phyloP scores from a whole-genome alignment of 2,329 filamentous ascomycete genomes.

The Sporothrix protearum region DNA sequence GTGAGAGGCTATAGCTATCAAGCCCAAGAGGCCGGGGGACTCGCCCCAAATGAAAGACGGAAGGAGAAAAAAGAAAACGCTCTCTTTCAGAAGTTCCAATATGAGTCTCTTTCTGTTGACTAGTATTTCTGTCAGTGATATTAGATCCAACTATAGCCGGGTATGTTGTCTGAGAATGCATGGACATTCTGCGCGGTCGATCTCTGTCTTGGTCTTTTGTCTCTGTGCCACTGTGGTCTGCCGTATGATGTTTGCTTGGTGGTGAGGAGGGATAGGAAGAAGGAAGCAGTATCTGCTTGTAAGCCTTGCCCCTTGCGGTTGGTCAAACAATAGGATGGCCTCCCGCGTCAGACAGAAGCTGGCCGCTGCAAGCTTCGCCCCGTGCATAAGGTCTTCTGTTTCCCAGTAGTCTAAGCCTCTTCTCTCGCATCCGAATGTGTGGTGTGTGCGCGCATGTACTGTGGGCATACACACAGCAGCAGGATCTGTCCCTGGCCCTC shows the following conservation, averaged over 20 bases:
- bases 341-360: not conserved
- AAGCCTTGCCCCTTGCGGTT: not conserved
- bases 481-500: not conserved
- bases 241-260: not conserved
- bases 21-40: constrained; percentile 21
- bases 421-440: not conserved
- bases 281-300: not conserved
- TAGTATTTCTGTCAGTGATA: not conserved
- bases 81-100: not conserved
- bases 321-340: not conserved
- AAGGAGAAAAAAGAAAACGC: constrained; percentile 3
- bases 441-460: not conserved
- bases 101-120: not conserved
- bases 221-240: not conserved
- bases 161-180: not conserved
- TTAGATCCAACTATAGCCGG: not conserved
- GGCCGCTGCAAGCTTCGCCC: not conserved
- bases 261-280: not conserved
- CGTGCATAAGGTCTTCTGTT: not conserved
- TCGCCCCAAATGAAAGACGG: constrained; percentile 11
- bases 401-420: not conserved
- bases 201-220: not conserved
- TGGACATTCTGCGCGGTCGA: not conserved
- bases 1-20: constrained; percentile 32
- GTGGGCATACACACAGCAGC: not conserved